These are phyloP conservation scores for Dactylellina haptotyla DNA, from an alignment of 2,329 filamentous ascomycete genomes.

Conservation along the genomic window DNA sequence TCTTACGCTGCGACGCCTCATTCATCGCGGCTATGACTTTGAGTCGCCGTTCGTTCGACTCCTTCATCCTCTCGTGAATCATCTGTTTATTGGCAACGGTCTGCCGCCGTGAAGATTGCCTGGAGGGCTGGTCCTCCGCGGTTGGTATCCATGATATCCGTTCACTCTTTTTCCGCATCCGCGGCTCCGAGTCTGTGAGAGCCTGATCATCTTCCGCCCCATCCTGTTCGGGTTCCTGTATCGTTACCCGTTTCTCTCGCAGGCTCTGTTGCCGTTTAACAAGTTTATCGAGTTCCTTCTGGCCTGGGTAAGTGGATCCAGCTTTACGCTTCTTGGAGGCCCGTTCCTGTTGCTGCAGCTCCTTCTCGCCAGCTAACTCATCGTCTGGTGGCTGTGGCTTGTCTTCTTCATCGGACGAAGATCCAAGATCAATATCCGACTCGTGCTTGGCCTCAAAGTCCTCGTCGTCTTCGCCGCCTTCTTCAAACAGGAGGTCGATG, in stretches of 20 bases:
- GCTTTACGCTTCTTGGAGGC: slow-evolving; percentile 80
- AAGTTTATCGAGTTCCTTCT: slow-evolving; percentile 50
- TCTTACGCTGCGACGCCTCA: slow-evolving; percentile 71
- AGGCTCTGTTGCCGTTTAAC: slow-evolving; percentile 43
- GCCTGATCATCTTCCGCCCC: slow-evolving; percentile 7
- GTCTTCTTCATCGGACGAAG: slow-evolving; percentile 84
- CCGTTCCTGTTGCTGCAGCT: slow-evolving; percentile 74
- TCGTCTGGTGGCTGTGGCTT: slow-evolving; percentile 70
- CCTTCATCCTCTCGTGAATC: slow-evolving; percentile 71
- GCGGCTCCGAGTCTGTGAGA: slow-evolving; percentile 52
- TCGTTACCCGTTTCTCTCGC: slow-evolving; percentile 45
- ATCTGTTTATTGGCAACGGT: slow-evolving; percentile 63
- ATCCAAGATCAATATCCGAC: slow-evolving; percentile 86
- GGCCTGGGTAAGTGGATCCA: slow-evolving; percentile 72
- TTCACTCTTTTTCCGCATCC: slow-evolving; percentile 74
- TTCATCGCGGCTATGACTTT: slow-evolving; percentile 67
- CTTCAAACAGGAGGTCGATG: slow-evolving; percentile 79
- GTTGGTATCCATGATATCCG: slow-evolving; percentile 74
- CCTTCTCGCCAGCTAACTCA: slow-evolving; percentile 86
- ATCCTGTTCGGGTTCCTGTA: slow-evolving; percentile 35
- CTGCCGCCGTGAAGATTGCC: slow-evolving; percentile 63
- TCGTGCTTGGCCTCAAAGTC: slow-evolving; percentile 76
- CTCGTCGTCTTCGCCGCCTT: slow-evolving; percentile 72
- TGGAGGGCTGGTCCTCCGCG: slow-evolving; percentile 59
- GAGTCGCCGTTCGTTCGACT: slow-evolving; percentile 66